phyloP scores from a whole-genome alignment of 345 rosid species.

The Citrus trifoliata region DNA sequence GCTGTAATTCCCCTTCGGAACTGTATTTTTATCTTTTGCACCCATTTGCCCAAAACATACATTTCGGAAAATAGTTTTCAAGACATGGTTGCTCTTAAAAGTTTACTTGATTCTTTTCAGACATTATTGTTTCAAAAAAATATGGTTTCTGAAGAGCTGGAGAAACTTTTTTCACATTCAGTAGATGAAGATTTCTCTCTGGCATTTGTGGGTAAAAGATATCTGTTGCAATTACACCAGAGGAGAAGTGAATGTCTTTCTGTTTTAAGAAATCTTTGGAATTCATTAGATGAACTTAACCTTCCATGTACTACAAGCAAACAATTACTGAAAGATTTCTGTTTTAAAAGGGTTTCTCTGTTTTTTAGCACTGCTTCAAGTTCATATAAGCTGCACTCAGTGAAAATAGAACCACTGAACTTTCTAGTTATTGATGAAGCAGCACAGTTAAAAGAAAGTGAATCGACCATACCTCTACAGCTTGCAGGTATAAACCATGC shows the following conservation, averaged over 20 bases:
- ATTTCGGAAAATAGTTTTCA: constrained; percentile 19
- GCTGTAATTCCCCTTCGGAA: constrained; percentile 11
- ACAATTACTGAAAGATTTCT: constrained; percentile 19
- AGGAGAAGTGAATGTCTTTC: constrained; percentile 28
- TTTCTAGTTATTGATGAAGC: constrained; percentile 62
- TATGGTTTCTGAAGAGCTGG: not conserved
- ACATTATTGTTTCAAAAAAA: not conserved
- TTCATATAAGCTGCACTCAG: constrained; percentile 29
- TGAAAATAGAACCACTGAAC: constrained; percentile 27
- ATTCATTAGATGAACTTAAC: constrained; percentile 16
- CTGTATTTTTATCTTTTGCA: constrained; percentile 24
- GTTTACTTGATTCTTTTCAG: constrained; percentile 21
- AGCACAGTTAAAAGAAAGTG: constrained; percentile 58
- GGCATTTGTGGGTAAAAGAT: not conserved
- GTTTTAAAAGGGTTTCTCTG: constrained; percentile 29
- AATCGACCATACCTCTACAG: constrained; percentile 50
- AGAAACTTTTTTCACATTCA: not conserved
- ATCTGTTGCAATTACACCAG: not conserved
- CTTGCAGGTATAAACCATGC: constrained; percentile 38
- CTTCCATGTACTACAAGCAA: constrained; percentile 20
- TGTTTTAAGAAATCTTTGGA: constrained; percentile 8
- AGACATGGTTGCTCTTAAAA: constrained; percentile 2
- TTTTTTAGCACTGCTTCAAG: constrained; percentile 43
- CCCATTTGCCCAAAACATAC: constrained; percentile 27
- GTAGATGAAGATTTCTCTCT: not conserved